Conservation (phyloP, 768 basidiomycete genomes). For the Cytidiella melzeri region DNA sequence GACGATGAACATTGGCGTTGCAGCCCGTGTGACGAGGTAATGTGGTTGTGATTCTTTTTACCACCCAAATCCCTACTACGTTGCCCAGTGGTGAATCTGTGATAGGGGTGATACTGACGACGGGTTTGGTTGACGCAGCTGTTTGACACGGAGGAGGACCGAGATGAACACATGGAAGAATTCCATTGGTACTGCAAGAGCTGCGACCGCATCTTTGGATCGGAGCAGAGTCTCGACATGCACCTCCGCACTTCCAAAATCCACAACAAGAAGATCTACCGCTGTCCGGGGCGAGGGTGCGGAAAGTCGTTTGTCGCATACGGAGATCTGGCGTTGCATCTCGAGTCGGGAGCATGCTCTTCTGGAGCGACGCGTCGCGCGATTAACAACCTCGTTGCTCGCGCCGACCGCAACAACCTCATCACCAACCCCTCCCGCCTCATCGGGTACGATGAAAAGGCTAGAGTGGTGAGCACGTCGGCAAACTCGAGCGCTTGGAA, state of each 20-base stretch:
- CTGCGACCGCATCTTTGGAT: constrained; percentile 40
- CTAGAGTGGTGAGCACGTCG: constrained; percentile 27
- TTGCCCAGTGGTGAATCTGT: neutral
- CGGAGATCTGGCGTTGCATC: constrained; percentile 54
- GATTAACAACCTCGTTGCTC: constrained; percentile 35
- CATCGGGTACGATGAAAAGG: constrained; percentile 30
- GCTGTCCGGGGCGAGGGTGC: constrained; percentile 40
- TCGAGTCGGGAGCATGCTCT: constrained; percentile 53
- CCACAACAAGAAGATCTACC: constrained; percentile 36
- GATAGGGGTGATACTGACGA: too few species aligned
- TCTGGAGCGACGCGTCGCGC: constrained; percentile 40
- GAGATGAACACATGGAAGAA: constrained; percentile 30
- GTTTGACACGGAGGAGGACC: constrained; percentile 33
- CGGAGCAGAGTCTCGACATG: constrained; percentile 32
- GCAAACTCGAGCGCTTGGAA: constrained; percentile 37
- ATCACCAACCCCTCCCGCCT: constrained; percentile 54
- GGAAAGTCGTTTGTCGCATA: constrained; percentile 39
- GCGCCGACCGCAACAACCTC: constrained; percentile 38
- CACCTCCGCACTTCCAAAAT: constrained; percentile 46
- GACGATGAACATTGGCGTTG: constrained; percentile 38
- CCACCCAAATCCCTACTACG: neutral
- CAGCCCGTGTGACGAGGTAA: constrained; percentile 1
- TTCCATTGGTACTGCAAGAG: constrained; percentile 35
- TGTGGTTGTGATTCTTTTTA: neutral
- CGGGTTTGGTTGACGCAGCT: too few species aligned